Evolutionary conservation across 1,139 yeast genomes (phyloP).

Genomic region (Candida smagusa): DNA sequence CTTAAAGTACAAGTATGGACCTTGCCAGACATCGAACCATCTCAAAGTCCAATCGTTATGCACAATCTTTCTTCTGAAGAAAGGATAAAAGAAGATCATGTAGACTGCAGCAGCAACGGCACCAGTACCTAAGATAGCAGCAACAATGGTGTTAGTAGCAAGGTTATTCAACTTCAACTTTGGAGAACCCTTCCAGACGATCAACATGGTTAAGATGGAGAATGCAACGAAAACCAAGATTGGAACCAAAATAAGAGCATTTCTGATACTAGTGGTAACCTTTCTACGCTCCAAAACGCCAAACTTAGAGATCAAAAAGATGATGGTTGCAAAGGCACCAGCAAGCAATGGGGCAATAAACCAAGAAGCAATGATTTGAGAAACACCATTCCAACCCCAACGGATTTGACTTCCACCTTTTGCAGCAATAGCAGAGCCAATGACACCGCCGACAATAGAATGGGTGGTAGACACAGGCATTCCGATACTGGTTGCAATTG

Average conservation of each 20-base stretch:
- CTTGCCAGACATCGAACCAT: conserved; percentile 55
- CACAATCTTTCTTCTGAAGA: conserved; percentile 57
- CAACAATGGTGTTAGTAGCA: conserved; percentile 48
- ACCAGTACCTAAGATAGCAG: conserved; percentile 62
- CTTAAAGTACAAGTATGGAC: conserved; percentile 57
- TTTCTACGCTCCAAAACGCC: conserved; percentile 58
- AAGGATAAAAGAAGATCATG: conserved; percentile 58
- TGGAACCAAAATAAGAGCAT: conserved; percentile 61
- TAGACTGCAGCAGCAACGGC: conserved; percentile 53
- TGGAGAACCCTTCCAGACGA: conserved; percentile 75
- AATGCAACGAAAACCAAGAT: conserved; percentile 59
- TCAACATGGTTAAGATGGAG: conserved; percentile 58
- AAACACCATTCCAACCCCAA: conserved; percentile 78
- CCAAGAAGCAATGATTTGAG: conserved; percentile 79
- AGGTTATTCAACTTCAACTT: conserved; percentile 53
- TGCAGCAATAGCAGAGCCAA: conserved; percentile 76
- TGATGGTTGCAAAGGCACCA: conserved; percentile 57
- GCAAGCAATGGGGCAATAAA: conserved; percentile 76
- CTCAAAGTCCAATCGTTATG: conserved; percentile 66
- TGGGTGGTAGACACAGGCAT: conserved; percentile 82
- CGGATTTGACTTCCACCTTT: conserved; percentile 52
- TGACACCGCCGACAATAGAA: conserved; percentile 73
- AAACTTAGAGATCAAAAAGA: conserved; percentile 59
- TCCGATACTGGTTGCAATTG: conserved; percentile 63
- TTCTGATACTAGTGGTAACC: conserved; percentile 38